These are phyloP conservation scores for Didymella exigua DNA, from an alignment of 2,329 filamentous ascomycete genomes.

Conservation along the genomic window DNA sequence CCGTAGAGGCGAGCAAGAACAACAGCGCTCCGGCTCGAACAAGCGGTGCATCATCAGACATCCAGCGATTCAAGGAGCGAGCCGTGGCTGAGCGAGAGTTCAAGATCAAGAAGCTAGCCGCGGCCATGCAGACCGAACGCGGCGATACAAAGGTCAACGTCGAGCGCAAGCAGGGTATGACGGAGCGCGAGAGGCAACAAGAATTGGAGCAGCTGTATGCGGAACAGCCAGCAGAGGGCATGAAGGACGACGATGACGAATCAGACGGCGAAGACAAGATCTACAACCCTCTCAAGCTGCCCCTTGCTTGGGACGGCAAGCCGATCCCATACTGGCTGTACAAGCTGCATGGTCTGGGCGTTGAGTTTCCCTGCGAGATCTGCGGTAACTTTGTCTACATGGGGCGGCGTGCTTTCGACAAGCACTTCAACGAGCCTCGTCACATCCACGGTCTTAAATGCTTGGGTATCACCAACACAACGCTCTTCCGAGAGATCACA, in stretches of 20 bases:
- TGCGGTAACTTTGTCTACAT: constrained; percentile 99
- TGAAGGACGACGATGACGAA: constrained; percentile 69
- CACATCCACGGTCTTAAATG: constrained; percentile 95
- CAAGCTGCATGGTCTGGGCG: constrained; percentile 91
- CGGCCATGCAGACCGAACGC: constrained; percentile 83
- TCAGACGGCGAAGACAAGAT: constrained; percentile 78
- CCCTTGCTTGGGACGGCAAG: constrained; percentile 97
- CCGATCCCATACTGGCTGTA: constrained; percentile 99
- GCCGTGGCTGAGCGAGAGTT: constrained; percentile 89
- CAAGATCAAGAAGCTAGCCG: constrained; percentile 77
- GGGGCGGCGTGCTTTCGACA: constrained; percentile 93
- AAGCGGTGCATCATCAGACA: constrained; percentile 27
- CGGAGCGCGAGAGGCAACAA: constrained; percentile 90
- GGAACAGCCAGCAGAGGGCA: constrained; percentile 60
- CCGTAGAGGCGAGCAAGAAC: constrained; percentile 63
- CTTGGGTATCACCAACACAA: constrained; percentile 88
- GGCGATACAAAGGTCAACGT: constrained; percentile 92
- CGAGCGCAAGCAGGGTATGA: constrained; percentile 96
- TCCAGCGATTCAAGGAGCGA: constrained; percentile 72
- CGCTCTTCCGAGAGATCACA: constrained; percentile 91
- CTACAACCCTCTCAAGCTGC: constrained; percentile 95
- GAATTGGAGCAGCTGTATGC: constrained; percentile 87
- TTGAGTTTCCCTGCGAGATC: constrained; percentile 94
- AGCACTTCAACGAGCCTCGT: constrained; percentile 93
- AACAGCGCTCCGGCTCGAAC: constrained; percentile 21